phyloP scores from a whole-genome alignment of 257 asterid genomes.

The Primulina tabacum region DNA sequence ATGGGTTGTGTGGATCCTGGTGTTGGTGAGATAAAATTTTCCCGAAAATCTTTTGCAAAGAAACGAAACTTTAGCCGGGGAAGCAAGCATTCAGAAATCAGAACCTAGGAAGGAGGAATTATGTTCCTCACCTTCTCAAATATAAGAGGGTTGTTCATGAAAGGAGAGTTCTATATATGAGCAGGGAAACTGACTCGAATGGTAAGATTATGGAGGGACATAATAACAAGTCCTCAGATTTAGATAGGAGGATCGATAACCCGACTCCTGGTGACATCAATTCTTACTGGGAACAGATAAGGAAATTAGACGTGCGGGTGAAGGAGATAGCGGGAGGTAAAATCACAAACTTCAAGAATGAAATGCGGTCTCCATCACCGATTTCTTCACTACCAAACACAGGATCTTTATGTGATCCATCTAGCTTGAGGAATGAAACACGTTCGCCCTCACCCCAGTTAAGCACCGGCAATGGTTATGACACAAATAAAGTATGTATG shows the following conservation, averaged over 20 bases:
- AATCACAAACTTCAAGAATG: conserved; percentile 29
- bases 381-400: conserved; percentile 34
- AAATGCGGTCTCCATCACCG: conserved; percentile 40
- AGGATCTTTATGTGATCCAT: conserved; percentile 26
- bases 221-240: conserved; percentile 30
- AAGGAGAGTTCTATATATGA: conserved; percentile 34
- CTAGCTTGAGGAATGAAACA: conserved; percentile 30
- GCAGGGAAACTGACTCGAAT: conserved; percentile 32
- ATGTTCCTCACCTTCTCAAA: conserved; percentile 49
- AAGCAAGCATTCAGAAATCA: conserved; percentile 27
- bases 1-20: conserved; percentile 63
- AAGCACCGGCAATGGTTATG: too few species aligned
- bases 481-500: too few species aligned
- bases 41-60: conserved; percentile 57
- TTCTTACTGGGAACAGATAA: conserved; percentile 65
- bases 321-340: conserved; percentile 61
- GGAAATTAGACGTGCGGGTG: conserved; percentile 51
- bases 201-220: conserved; percentile 40
- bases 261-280: conserved; percentile 36
- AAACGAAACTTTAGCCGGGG: conserved; percentile 34
- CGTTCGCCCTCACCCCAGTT: too few species aligned
- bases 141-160: conserved; percentile 42
- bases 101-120: conserved; percentile 58
- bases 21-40: conserved; percentile 39
- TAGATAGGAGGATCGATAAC: conserved; percentile 41